Percentiles rank a stretch among this genome's conserved stretches.
Conservation (phyloP, 441 rosid species). For the Daphne laureola region DNA sequence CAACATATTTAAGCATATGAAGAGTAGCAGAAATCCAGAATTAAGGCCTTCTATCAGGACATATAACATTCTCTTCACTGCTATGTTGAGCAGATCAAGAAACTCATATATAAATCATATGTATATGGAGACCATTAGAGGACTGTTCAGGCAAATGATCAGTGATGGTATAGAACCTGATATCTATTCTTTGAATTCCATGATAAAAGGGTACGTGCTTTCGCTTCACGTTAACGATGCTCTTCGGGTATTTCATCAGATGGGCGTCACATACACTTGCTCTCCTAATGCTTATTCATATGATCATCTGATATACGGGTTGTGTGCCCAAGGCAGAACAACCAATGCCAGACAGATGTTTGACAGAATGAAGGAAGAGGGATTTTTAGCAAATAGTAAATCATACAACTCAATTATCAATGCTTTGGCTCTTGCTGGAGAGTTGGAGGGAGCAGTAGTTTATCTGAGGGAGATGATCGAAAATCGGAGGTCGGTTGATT, state of each 20-base stretch:
- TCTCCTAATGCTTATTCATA: slow-evolving; percentile 71
- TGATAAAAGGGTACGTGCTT: slow-evolving; percentile 83
- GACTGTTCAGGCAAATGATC: slow-evolving; percentile 79
- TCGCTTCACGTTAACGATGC: slow-evolving; percentile 92
- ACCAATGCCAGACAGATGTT: slow-evolving; percentile 64
- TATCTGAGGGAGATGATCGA: slow-evolving; percentile 76
- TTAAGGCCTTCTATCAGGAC: slow-evolving; percentile 74
- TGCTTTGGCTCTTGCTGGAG: slow-evolving; percentile 75
- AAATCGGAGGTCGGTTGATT: slow-evolving; percentile 48
- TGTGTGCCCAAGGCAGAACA: slow-evolving; percentile 83
- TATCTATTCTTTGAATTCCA: slow-evolving; percentile 62
- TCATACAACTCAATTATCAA: slow-evolving; percentile 77
- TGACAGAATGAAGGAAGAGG: slow-evolving; percentile 67
- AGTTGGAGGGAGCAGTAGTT: slow-evolving; percentile 45
- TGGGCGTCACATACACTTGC: slow-evolving; percentile 65
- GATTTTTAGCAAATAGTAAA: slow-evolving; percentile 60
- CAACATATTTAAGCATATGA: slow-evolving; percentile 77
- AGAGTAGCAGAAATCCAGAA: slow-evolving; percentile 40
- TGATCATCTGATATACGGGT: slow-evolving; percentile 77
- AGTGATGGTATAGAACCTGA: slow-evolving; percentile 80
- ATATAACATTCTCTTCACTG: slow-evolving; percentile 67
- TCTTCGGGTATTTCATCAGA: slow-evolving; percentile 80
- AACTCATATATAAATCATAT: slow-evolving; percentile 63
- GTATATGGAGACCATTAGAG: slow-evolving; percentile 78
- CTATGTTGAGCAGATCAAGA: slow-evolving; percentile 68